Conservation (phyloP, 2,329 filamentous ascomycete species). For the Colletotrichum sp. region DNA sequence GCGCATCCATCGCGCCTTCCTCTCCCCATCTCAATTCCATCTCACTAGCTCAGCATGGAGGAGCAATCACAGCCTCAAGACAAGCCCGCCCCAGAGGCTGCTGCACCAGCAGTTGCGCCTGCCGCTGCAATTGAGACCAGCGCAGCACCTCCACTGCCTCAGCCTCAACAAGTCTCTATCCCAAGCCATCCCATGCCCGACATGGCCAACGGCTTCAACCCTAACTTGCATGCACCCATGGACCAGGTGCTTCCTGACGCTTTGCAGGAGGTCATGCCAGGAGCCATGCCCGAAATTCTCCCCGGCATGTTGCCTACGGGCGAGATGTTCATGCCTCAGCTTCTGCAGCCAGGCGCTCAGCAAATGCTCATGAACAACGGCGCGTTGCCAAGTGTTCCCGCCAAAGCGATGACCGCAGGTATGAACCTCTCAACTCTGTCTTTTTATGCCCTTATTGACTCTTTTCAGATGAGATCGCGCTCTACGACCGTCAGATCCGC, state of each 20-base stretch:
- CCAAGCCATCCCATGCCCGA: constrained; percentile 9
- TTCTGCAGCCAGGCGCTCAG: constrained; percentile 1
- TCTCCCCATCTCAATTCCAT: neutral
- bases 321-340: constrained; percentile 21
- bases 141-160: neutral
- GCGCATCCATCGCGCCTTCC: neutral
- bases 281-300: constrained; percentile 19
- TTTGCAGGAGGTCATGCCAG: constrained; percentile 21
- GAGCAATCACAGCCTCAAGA: constrained; percentile 11
- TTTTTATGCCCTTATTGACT: neutral
- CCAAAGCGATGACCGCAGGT: constrained; percentile 33
- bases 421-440: neutral
- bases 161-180: neutral
- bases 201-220: constrained; percentile 4
- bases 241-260: constrained; percentile 21
- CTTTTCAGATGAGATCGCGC: constrained; percentile 83
- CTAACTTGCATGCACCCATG: constrained; percentile 17
- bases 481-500: constrained; percentile 96
- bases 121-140: neutral
- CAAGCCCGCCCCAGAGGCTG: neutral
- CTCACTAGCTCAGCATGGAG: neutral
- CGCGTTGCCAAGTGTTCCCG: constrained; percentile 5
- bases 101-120: neutral
- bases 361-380: constrained; percentile 19
- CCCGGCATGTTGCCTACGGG: constrained; percentile 19